These are phyloP conservation scores for maize (Zea mays) DNA, from an alignment of 176 grass and related monocot species.

Conservation along the genomic window Zm-B73-REFERENCE-NAM-5.0 NC_050097.1:39711501-39712000, in stretches of 20 bases:
- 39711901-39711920: not conserved
- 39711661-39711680: not conserved
- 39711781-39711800: slow-evolving; percentile 50
- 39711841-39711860: slow-evolving; percentile 38
- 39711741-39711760: not conserved
- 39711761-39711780: not conserved
- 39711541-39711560: slow-evolving; percentile 54
- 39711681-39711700: slow-evolving; percentile 54
- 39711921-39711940: not conserved
- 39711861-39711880: slow-evolving; percentile 48
- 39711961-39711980: not conserved
- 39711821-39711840: not conserved
- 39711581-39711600: slow-evolving; percentile 47
- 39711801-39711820: slow-evolving; percentile 55
- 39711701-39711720: slow-evolving; percentile 49
- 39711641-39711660: not conserved
- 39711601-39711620: slow-evolving; percentile 51
- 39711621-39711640: slow-evolving; percentile 62
- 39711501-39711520: slow-evolving; percentile 56
- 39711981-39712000: slow-evolving; percentile 43
- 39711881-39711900: slow-evolving; percentile 6
- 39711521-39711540: slow-evolving; percentile 36
- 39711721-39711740: not conserved
- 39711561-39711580: slow-evolving; percentile 65
- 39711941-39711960: not conserved